Evolutionary conservation across 2,329 filamentous ascomycete species (phyloP).

Genomic region (Penicillium sp.): DNA sequence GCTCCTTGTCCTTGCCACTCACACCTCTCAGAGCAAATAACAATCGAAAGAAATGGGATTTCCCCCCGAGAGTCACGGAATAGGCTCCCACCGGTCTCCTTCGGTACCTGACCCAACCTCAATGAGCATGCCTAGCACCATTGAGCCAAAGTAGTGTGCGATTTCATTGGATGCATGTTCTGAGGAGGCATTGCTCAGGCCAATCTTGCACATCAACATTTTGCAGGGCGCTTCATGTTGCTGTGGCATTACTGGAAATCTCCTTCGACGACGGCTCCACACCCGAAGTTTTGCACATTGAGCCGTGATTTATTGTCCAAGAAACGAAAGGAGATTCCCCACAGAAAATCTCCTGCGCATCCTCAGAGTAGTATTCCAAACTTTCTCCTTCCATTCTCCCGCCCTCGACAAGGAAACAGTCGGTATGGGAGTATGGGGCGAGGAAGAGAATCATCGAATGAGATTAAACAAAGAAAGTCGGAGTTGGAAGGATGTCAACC

Average conservation of each 20-base stretch:
- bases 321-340: conserved; percentile 18
- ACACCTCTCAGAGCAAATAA: background rate
- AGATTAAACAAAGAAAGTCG: background rate
- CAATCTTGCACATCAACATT: conserved; percentile 19
- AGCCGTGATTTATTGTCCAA: conserved; percentile 3
- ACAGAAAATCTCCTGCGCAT: conserved; percentile 22
- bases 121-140: background rate
- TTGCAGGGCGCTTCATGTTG: conserved; percentile 20
- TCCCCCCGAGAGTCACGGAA: background rate
- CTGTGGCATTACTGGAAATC: conserved; percentile 3
- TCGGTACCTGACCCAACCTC: background rate
- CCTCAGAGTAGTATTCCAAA: conserved; percentile 2
- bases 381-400: background rate
- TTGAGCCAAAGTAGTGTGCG: background rate
- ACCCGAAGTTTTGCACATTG: background rate
- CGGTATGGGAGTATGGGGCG: background rate
- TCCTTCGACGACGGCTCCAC: conserved; percentile 1
- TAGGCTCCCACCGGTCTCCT: background rate
- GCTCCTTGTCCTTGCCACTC: conserved; percentile 9
- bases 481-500: conserved; percentile 1
- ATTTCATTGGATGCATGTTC: conserved; percentile 25
- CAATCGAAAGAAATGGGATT: background rate
- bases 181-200: conserved; percentile 20
- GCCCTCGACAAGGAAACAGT: background rate
- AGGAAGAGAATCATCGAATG: background rate